A percentile compares a stretch with the other conserved stretches of the same genome.
phyloP scores from a whole-genome alignment of 495 filamentous ascomycete genomes.

The Chaetomium fimeti region DNA sequence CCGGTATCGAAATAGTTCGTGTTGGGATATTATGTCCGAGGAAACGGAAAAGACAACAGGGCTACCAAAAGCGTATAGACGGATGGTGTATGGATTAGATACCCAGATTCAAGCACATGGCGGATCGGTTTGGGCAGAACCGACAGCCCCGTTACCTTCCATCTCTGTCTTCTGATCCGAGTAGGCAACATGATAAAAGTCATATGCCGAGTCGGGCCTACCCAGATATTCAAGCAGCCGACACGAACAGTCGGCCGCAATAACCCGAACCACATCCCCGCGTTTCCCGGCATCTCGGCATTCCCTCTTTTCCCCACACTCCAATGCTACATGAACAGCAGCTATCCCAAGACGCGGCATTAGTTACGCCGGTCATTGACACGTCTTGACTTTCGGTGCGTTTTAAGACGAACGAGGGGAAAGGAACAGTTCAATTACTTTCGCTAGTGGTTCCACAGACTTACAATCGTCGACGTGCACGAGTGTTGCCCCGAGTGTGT shows the following conservation, averaged over 20 bases:
- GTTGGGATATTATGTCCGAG: background rate
- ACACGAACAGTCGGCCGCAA: no score
- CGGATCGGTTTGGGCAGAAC: background rate
- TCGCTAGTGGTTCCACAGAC: background rate
- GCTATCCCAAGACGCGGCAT: no score
- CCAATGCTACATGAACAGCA: background rate
- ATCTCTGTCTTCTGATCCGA: background rate
- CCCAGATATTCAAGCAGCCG: no score
- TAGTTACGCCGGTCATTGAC: no score
- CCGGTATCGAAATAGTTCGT: background rate
- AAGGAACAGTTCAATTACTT: background rate
- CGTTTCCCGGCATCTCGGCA: background rate
- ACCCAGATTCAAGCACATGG: constrained; percentile 6
- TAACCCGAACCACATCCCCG: background rate
- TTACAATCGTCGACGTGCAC: background rate
- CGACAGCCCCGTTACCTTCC: background rate
- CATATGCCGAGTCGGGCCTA: no score
- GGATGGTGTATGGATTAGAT: constrained; percentile 16
- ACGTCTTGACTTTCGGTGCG: no score
- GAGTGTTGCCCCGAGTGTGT: no score
- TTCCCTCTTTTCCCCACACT: constrained; percentile 4
- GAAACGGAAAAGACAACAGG: background rate
- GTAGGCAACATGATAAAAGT: background rate
- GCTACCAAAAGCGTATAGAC: constrained; percentile 5
- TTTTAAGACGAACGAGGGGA: no score